Base-by-base conservation (phyloP, 2,329 filamentous ascomycete species). In the Fusarium caatingaense region DNA sequence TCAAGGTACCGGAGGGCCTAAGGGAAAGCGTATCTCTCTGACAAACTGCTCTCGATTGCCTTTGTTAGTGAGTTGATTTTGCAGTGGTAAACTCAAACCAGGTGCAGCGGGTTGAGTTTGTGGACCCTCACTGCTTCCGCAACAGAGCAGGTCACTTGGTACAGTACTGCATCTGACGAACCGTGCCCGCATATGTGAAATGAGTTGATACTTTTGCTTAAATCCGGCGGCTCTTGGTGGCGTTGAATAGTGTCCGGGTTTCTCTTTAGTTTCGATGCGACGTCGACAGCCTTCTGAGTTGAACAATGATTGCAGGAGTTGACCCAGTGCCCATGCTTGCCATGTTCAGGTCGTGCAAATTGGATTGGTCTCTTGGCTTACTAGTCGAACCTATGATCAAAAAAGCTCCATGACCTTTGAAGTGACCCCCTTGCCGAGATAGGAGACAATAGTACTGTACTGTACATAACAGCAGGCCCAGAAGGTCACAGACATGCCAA, bases 151-250 rank as follows among this genome's bases (percentile, higher is more conserved):
- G 10, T 37, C 34, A 37, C 18, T 37, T 40, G n/a, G 21, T 25
- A 41, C 34, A 13, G 21, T 25, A 41, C 34, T 37, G 49, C 57
- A 23, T 48, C 41, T 47, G 56, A 18, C 23, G 27, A 47, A 50
- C 28, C 40, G 48, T 34, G 28, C 27, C 32, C 23, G 61, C 45
- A 45, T 53, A 20, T 40, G 34, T 46, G 27, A 48, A 48, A 37
- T 23, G 63, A 23, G 30, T 44, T 44, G 18, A 55, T 44, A 57
- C 27, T 40, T 62, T 40, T 32, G 10, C 41, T 53, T 54, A 50
- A 59, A 64, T 42, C 66, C 65, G 65, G 68, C 60, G 57, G 71
- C 64, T 58, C 40, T 60, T 44, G 34, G 40, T 68, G 64, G 66
- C 64, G 64, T 60, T 37, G 42, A 56, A 59, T 60, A 66, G 47